phyloP scores from a whole-genome alignment of 2,329 filamentous ascomycete genomes.

The Monosporascus sp. region DNA sequence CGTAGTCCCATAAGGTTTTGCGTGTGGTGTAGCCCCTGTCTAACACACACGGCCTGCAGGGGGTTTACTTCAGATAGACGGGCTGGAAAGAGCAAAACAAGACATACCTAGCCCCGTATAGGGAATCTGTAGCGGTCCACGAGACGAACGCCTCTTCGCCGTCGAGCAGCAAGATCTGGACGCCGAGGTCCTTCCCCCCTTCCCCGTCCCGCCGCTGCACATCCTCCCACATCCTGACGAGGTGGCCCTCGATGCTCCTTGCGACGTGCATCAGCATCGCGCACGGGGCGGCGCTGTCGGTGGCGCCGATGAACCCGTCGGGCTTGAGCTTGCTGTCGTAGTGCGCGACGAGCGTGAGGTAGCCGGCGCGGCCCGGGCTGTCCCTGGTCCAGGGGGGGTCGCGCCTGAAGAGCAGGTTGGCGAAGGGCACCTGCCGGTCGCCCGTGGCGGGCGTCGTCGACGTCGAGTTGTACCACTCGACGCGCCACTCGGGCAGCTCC shows the following conservation, averaged over 20 bases:
- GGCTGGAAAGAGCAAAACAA: neutral
- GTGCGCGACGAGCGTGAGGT: constrained; percentile 75
- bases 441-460: constrained; percentile 61
- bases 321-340: constrained; percentile 74
- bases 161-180: constrained; percentile 76
- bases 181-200: constrained; percentile 60
- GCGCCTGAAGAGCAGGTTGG: constrained; percentile 69
- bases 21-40: no score
- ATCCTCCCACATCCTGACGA: constrained; percentile 68
- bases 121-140: constrained; percentile 68
- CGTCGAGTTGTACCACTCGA: constrained; percentile 71
- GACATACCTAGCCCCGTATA: constrained; percentile 67
- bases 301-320: constrained; percentile 75
- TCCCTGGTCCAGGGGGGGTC: constrained; percentile 70
- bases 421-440: constrained; percentile 61
- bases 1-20: no score
- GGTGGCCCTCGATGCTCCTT: constrained; percentile 61
- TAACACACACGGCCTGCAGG: no score
- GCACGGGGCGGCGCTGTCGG: constrained; percentile 77
- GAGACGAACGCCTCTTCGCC: constrained; percentile 73
- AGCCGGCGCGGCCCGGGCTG: constrained; percentile 68
- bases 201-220: constrained; percentile 54
- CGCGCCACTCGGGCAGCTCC: constrained; percentile 62
- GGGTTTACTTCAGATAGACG: neutral
- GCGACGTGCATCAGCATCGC: constrained; percentile 79